These are phyloP conservation scores for Solanum lignicaule DNA, from an alignment of 257 asterid genomes.

Conservation along the genomic window DNA sequence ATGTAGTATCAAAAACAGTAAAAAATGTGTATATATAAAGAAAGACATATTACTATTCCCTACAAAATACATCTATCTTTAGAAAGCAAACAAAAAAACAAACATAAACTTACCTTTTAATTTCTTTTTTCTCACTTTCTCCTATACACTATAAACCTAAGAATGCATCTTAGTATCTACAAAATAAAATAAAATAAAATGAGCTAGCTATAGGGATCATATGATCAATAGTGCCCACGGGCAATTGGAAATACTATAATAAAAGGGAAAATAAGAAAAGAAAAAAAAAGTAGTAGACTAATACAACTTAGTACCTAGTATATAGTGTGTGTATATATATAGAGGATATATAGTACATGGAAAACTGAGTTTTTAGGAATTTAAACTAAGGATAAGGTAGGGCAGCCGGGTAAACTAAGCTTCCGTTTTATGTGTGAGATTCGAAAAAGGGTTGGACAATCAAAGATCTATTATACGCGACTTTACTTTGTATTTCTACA, in stretches of 20 bases:
- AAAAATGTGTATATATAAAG: conserved; percentile 6
- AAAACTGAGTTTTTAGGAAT: conserved; percentile 4
- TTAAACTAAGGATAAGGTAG: background rate
- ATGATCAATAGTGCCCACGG: background rate
- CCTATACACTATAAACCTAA: background rate
- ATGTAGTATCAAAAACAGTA: conserved; percentile 17
- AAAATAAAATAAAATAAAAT: background rate
- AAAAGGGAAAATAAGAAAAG: background rate
- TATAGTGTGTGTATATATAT: background rate
- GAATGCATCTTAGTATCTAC: background rate
- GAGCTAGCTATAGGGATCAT: background rate
- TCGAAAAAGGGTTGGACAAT: background rate
- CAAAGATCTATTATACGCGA: background rate
- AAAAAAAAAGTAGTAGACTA: background rate
- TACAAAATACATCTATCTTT: background rate
- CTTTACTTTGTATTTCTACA: background rate
- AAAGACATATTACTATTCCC: conserved; percentile 7
- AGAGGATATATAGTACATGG: background rate
- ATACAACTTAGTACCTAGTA: background rate
- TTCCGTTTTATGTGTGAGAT: background rate
- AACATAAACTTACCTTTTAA: background rate
- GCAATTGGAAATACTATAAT: background rate
- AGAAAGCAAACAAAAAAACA: conserved; percentile 1
- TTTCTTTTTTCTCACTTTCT: background rate
- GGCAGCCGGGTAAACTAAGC: accelerated